These are phyloP conservation scores for Aspergillus intermedius DNA, from an alignment of 2,329 filamentous ascomycete genomes.

Conservation along the genomic window DNA sequence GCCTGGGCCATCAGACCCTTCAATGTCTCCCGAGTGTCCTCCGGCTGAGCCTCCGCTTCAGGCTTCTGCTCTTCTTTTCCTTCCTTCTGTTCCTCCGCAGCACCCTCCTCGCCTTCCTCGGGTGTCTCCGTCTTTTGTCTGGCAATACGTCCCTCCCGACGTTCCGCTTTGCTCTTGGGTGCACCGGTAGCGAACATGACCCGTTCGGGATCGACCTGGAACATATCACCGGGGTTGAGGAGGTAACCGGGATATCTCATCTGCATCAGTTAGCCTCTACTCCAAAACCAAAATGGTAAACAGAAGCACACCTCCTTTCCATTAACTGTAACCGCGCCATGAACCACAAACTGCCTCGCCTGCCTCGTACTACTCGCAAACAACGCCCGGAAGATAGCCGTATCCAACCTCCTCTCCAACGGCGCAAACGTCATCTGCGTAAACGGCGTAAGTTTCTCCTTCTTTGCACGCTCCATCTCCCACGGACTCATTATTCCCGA, in stretches of 20 bases:
- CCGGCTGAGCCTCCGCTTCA: conserved; percentile 30
- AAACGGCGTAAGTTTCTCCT: conserved; percentile 59
- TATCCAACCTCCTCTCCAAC: conserved; percentile 82
- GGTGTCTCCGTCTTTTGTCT: conserved; percentile 17
- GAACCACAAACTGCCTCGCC: conserved; percentile 87
- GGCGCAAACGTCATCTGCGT: conserved; percentile 96
- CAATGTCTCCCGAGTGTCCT: conserved; percentile 44
- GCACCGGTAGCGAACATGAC: conserved; percentile 83
- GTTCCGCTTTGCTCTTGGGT: conserved; percentile 50
- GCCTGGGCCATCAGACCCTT: conserved; percentile 52
- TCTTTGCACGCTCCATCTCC: neutral
- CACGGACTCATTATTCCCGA: conserved; percentile 52
- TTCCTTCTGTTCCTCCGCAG: conserved; percentile 20
- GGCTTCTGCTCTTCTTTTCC: conserved; percentile 22
- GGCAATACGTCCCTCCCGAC: conserved; percentile 30
- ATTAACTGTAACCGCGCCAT: conserved; percentile 92
- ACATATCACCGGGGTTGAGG: conserved; percentile 95
- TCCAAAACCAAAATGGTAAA: neutral
- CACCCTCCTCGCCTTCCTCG: conserved; percentile 18
- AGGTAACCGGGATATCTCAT: conserved; percentile 90
- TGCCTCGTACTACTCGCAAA: conserved; percentile 92
- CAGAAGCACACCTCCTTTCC: conserved; percentile 70
- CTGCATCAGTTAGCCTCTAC: conserved; percentile 41
- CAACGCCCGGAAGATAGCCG: conserved; percentile 86
- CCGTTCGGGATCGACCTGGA: conserved; percentile 84